Conservation (phyloP, 2,329 filamentous ascomycete species). For the Cytospora mali region DNA sequence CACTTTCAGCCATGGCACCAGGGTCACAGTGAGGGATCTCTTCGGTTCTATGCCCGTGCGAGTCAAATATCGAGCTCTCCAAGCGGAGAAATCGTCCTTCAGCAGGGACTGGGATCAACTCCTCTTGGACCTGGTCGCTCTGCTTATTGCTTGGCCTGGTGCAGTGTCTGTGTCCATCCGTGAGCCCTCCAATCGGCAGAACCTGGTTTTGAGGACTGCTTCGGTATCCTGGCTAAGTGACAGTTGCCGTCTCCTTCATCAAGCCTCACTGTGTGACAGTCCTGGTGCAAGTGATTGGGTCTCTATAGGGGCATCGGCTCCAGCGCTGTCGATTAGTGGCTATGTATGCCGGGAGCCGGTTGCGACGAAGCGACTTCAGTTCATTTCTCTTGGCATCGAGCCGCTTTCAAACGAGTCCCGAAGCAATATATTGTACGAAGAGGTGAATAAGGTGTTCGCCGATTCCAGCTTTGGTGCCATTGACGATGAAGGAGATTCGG, state of each 20-base stretch:
- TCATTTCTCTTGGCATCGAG: constrained; percentile 75
- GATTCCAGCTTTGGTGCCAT: constrained; percentile 74
- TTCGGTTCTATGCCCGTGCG: constrained; percentile 92
- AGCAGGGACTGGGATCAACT: constrained; percentile 68
- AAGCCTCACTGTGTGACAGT: constrained; percentile 64
- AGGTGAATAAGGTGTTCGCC: constrained; percentile 76
- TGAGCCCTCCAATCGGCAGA: constrained; percentile 48
- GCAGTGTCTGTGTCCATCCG: constrained; percentile 60
- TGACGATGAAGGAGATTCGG: constrained; percentile 49
- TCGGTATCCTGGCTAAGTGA: constrained; percentile 8
- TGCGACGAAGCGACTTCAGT: constrained; percentile 74
- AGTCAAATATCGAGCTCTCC: constrained; percentile 73
- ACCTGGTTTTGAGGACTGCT: constrained; percentile 39
- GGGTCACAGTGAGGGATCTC: constrained; percentile 74
- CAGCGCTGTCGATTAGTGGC: constrained; percentile 65
- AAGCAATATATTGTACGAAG: constrained; percentile 71
- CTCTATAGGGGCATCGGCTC: constrained; percentile 66
- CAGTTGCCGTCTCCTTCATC: constrained; percentile 55
- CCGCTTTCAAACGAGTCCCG: constrained; percentile 61
- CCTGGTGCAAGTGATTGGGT: constrained; percentile 65
- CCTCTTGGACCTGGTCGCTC: constrained; percentile 57
- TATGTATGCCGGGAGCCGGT: constrained; percentile 71
- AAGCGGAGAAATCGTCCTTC: constrained; percentile 52
- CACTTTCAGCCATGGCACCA: constrained; percentile 69
- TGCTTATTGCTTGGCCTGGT: constrained; percentile 71